Base-by-base conservation (phyloP, 73 alveolate genomes). In the Breviolum minutum region DNA sequence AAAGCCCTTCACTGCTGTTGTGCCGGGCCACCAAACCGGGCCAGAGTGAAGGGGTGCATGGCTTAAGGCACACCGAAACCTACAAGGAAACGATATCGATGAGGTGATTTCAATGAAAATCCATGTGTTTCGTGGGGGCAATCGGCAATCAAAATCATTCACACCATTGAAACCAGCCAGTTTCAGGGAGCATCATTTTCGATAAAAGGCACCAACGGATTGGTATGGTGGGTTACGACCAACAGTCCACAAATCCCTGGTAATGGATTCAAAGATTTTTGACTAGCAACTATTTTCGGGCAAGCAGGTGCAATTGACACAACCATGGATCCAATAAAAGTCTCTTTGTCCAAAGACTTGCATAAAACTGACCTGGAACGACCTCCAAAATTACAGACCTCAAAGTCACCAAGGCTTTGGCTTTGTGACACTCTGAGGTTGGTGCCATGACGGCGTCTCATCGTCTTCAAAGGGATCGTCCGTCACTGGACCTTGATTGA, bases 391-490 rank as follows among this genome's bases (percentile, higher is more conserved):
- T 68, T 22, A 4, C 77, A 14, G 24, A 2, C 17, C 77, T 68
- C 77, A 68, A 68, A 22, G 77, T 68, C 17, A 68, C n/a, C 17
- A 14, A 68, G 17, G 77, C 4, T 22, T 22, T 68, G n/a, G 24
- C 24, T 14, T 68, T 22, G 77, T 68, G 63, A n/a, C 19, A 61
- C 61, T 63, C 79, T 12, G 27, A 85, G 94, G 61, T 30, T 0
- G 0, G n/a, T 76, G 62, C 94, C 94, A 85, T 2, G 79, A 22
- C 5, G 94, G 94, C 29, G 94, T 85, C 20, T 62, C 94, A 27
- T 85, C 94, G n/a, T 85, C 94, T 24, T 63, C 94, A 85, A 85
- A 85, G 80, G 80, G 94, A 62, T 85, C 94, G n/a, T 85, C 94
- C 63, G 79, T 85, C 30, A 22, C 79, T 19, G 79, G 94, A 14